Evolutionary conservation across 495 filamentous ascomycete genomes (phyloP).

Genomic region (Collariella sp.): DNA sequence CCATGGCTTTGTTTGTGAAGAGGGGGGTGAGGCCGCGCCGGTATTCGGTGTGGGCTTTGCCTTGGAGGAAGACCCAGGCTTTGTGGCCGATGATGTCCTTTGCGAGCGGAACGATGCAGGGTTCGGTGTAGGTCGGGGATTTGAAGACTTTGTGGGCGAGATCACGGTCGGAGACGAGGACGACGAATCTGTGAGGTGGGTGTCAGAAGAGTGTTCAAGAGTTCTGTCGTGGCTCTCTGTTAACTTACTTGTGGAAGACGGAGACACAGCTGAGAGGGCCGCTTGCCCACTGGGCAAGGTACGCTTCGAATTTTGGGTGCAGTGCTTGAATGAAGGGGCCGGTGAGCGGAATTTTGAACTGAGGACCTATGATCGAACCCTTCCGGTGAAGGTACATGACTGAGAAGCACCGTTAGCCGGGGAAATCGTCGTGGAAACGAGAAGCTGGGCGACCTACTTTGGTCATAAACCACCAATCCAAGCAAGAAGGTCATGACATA

Average conservation of each 20-base stretch:
- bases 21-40: constrained; percentile 91
- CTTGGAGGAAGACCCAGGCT: constrained; percentile 90
- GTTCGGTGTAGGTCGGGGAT: constrained; percentile 83
- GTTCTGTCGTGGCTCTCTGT: background rate
- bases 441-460: background rate
- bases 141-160: constrained; percentile 97
- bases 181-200: constrained; percentile 66
- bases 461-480: constrained; percentile 17
- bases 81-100: constrained; percentile 90
- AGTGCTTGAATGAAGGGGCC: constrained; percentile 90
- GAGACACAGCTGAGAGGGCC: constrained; percentile 91
- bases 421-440: background rate
- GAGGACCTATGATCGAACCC: constrained; percentile 71
- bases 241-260: constrained; percentile 94
- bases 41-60: constrained; percentile 89
- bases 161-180: constrained; percentile 90
- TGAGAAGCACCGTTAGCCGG: background rate
- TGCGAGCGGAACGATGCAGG: constrained; percentile 90
- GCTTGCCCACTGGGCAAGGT: constrained; percentile 84
- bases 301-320: constrained; percentile 83
- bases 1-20: constrained; percentile 84
- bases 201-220: background rate
- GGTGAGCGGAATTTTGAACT: constrained; percentile 85
- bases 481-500: constrained; percentile 13
- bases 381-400: constrained; percentile 38